These are phyloP conservation scores for Xanthoconium stramineum DNA, from an alignment of 768 basidiomycete species.

Conservation along the genomic window DNA sequence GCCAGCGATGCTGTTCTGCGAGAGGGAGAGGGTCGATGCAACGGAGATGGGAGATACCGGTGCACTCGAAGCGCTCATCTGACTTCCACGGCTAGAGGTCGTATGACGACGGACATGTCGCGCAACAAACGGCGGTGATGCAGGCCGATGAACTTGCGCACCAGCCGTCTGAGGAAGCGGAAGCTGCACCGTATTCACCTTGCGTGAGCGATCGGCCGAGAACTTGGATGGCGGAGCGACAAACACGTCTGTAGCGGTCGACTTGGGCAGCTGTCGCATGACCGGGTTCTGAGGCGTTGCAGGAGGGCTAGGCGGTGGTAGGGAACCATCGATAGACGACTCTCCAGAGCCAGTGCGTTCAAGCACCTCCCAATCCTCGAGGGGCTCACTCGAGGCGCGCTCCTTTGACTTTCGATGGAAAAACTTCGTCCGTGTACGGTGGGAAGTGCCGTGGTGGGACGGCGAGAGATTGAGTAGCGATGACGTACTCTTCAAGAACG, in stretches of 20 bases:
- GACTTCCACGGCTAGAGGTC: conserved; percentile 30
- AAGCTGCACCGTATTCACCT: conserved; percentile 24
- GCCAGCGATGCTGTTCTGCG: conserved; percentile 14
- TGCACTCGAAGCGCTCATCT: conserved; percentile 29
- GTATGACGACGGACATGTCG: conserved; percentile 34
- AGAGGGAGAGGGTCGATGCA: conserved; percentile 20
- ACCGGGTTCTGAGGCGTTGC: conserved; percentile 18
- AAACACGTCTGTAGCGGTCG: conserved; percentile 13
- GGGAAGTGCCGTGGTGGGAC: conserved; percentile 29
- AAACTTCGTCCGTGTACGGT: conserved; percentile 30
- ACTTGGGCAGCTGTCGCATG: conserved; percentile 16
- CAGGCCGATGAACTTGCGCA: conserved; percentile 22
- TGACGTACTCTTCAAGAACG: conserved; percentile 34
- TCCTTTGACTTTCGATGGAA: conserved; percentile 36
- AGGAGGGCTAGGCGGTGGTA: conserved; percentile 20
- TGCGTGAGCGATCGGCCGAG: conserved; percentile 19
- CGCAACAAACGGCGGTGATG: conserved; percentile 32
- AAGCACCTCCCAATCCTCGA: conserved; percentile 34
- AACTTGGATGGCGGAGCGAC: conserved; percentile 8
- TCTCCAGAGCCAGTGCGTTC: conserved; percentile 28
- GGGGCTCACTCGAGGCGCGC: conserved; percentile 31
- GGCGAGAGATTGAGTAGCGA: conserved; percentile 31
- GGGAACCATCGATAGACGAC: conserved; percentile 23
- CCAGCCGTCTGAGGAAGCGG: conserved; percentile 20
- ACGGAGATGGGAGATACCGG: conserved; percentile 31